Conservation (phyloP, 1,139 yeast genomes). For the Sugiyamaella pinicola region DNA sequence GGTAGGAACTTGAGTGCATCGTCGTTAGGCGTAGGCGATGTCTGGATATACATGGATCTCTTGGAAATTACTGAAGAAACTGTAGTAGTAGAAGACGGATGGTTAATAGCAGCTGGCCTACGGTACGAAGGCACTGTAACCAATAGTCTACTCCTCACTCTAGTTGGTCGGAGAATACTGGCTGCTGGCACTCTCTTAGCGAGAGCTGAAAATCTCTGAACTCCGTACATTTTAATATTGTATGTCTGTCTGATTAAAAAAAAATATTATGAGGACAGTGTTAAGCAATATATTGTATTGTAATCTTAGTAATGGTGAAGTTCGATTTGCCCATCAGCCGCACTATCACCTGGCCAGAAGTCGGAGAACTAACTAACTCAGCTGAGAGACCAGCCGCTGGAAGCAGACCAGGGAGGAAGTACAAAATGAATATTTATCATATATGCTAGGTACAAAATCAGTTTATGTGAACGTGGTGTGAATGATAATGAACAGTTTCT, state of each 20-base stretch:
- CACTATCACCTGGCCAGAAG: not conserved
- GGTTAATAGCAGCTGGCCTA: not conserved
- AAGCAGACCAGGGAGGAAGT: not conserved
- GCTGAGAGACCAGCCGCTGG: too few species aligned
- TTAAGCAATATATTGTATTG: too few species aligned
- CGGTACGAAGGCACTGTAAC: not conserved
- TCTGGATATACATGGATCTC: conserved; percentile 50
- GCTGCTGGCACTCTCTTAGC: not conserved
- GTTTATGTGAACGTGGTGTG: not conserved
- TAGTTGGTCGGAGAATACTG: not conserved
- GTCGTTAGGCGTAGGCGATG: conserved; percentile 82
- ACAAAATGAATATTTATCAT: not conserved
- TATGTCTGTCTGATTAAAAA: not conserved
- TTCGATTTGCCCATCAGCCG: not conserved
- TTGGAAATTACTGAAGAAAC: not conserved
- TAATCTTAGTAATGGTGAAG: conserved; percentile 6
- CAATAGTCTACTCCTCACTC: not conserved
- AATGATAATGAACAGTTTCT: not conserved
- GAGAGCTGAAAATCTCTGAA: not conserved
- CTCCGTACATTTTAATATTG: conserved; percentile 5
- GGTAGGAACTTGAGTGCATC: conserved; percentile 92
- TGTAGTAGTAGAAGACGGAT: not conserved
- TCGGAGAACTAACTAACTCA: not conserved
- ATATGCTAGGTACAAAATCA: conserved; percentile 6
- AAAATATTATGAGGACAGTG: too few species aligned